Percentiles rank a stretch among this genome's conserved stretches.
These are phyloP conservation scores for Lentinula edodes DNA, from an alignment of 768 basidiomycete species.

Conservation along the genomic window DNA sequence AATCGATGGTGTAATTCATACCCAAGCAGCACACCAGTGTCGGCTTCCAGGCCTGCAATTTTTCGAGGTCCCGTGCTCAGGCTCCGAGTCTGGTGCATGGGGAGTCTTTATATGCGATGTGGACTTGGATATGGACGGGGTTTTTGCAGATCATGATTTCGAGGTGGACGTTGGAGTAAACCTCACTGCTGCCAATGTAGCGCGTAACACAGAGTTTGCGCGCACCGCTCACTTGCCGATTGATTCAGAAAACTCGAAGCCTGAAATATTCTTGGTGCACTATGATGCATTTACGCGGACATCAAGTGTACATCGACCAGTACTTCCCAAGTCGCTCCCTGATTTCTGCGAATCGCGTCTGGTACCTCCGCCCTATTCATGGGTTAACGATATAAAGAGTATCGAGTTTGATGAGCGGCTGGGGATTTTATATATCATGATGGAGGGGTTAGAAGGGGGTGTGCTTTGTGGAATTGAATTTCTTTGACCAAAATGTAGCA, in stretches of 20 bases:
- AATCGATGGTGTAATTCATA: neutral
- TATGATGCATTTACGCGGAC: neutral
- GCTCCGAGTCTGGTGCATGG: conserved; percentile 2
- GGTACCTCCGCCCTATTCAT: neutral
- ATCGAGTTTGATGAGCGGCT: neutral
- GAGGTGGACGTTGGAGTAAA: neutral
- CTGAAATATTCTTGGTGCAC: neutral
- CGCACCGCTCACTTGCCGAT: no score
- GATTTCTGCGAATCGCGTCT: neutral
- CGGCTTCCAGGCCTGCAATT: neutral
- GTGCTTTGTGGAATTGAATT: neutral
- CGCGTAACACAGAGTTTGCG: neutral
- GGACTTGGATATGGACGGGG: neutral
- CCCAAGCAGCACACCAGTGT: neutral
- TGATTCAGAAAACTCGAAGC: neutral
- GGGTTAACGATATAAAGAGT: neutral
- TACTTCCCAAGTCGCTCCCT: neutral
- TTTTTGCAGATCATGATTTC: neutral
- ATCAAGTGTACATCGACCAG: neutral
- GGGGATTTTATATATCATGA: neutral
- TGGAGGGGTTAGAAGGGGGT: neutral
- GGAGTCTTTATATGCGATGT: neutral
- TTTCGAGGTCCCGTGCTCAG: neutral
- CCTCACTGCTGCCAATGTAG: neutral
- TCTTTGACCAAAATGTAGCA: neutral